Base-by-base conservation (phyloP, 2,329 filamentous ascomycete species). In the Paecilomyces fulvus region DNA sequence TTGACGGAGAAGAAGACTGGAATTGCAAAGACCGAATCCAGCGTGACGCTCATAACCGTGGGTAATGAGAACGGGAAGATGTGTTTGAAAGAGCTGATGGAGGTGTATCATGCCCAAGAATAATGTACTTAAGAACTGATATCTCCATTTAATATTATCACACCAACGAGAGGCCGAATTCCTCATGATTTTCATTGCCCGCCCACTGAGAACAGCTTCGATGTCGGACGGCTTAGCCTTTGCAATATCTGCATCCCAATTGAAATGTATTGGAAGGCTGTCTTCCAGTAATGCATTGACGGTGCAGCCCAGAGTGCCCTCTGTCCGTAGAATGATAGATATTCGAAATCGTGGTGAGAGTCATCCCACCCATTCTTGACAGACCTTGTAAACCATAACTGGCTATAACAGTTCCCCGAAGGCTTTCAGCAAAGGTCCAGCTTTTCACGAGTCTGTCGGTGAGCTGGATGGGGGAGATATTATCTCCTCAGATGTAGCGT, bases 361-460 rank as follows among this genome's bases (percentile, higher is more conserved):
- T 48, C 51, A 49, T 59, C 53, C 58, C 58, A 59, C 11, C 58
- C 58, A 51, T 59, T 37, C 30, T 57, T 59, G 43, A 59, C 49
- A 57, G 52, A 12, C 55, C 55, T 31, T 55, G 33, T 20, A 59
- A n/a, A 10, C 50, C n/a, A 49, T 49, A 51, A 6, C 58, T 51
- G 17, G 51, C 23, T n/a, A 59, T 57, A 9, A 59, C 21, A 14
- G 58, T 59, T 51, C 58, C 49, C 28, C 58, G 55, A 3, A 59
- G 30, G 48, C 58, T 53, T 56, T 59, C 58, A 43, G n/a, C 37
- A n/a, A 52, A 43, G 21, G 55, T n/a, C 58, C 58, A 59, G n/a
- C 1, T 28, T 17, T 46, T 20, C 58, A 59, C 14, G 33, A n/a
- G 46, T 57, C 55, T 10, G n/a, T 28, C 33, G 31, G 51, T 25